Conservation (phyloP, 2,329 filamentous ascomycete species). For the Aspergillus proliferans region DNA sequence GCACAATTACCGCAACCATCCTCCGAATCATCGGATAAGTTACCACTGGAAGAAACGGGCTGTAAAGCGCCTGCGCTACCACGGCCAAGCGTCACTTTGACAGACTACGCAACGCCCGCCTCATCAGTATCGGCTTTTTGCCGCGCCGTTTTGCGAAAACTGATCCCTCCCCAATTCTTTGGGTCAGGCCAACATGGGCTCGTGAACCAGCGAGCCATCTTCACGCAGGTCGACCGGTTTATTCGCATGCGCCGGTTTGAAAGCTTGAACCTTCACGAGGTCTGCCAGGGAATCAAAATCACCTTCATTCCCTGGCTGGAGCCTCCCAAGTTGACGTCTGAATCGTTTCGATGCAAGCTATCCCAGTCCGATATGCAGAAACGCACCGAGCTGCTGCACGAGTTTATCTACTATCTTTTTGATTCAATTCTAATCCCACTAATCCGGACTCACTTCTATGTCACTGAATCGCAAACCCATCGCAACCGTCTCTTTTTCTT, state of each 20-base stretch:
- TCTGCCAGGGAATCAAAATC: conserved; percentile 70
- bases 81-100: conserved; percentile 41
- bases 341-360: conserved; percentile 44
- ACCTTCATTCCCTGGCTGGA: conserved; percentile 66
- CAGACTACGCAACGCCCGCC: conserved; percentile 61
- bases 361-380: conserved; percentile 68
- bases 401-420: conserved; percentile 87
- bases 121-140: conserved; percentile 79
- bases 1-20: conserved; percentile 11
- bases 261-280: conserved; percentile 69
- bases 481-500: conserved; percentile 86
- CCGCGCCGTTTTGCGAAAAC: conserved; percentile 62
- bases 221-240: conserved; percentile 70
- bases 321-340: conserved; percentile 37
- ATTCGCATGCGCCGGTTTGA: conserved; percentile 75
- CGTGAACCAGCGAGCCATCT: conserved; percentile 57
- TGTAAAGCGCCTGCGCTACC: conserved; percentile 4
- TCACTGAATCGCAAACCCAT: conserved; percentile 80
- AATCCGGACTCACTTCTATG: conserved; percentile 81
- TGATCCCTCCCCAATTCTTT: conserved; percentile 73
- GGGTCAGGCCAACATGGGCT: conserved; percentile 50
- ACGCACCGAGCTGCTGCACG: conserved; percentile 69
- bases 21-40: neutral
- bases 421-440: conserved; percentile 87
- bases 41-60: neutral